These are phyloP conservation scores for Gonapodya prolifera DNA, from an alignment of 192 early-diverging fungal species.

Conservation along the genomic window DNA sequence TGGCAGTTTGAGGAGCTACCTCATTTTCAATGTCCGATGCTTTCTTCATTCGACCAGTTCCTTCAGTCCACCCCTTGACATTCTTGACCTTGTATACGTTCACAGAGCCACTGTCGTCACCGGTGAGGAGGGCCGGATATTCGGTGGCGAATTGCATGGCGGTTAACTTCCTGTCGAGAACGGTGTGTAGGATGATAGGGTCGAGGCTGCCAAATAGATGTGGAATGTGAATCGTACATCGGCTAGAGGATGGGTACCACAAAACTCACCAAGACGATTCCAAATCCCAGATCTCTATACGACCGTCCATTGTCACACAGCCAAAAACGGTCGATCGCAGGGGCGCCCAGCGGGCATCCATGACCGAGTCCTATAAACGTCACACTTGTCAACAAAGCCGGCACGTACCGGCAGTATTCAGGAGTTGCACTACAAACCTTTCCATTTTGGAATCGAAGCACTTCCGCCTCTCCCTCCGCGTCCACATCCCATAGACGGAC, in stretches of 20 bases:
- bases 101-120: conserved; percentile 45
- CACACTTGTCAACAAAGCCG: background rate
- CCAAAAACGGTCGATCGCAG: conserved; percentile 36
- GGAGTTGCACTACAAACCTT: conserved; percentile 18
- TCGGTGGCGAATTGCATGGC: conserved; percentile 33
- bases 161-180: conserved; percentile 40
- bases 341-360: conserved; percentile 41
- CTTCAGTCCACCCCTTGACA: background rate
- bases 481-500: conserved; percentile 39
- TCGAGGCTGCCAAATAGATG: conserved; percentile 25
- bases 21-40: background rate
- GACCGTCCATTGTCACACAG: conserved; percentile 36
- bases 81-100: conserved; percentile 30
- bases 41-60: background rate
- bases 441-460: conserved; percentile 44
- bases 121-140: conserved; percentile 32
- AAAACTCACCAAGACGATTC: conserved; percentile 34
- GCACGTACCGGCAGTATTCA: background rate
- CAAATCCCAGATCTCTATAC: conserved; percentile 50
- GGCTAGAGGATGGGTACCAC: background rate
- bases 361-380: conserved; percentile 30
- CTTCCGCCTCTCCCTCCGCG: conserved; percentile 18
- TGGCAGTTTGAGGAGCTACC: background rate
- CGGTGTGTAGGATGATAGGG: conserved; percentile 39
- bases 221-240: background rate